These are phyloP conservation scores for Ophiostoma sp. DNA, from an alignment of 2,329 filamentous ascomycete species.

Conservation along the genomic window DNA sequence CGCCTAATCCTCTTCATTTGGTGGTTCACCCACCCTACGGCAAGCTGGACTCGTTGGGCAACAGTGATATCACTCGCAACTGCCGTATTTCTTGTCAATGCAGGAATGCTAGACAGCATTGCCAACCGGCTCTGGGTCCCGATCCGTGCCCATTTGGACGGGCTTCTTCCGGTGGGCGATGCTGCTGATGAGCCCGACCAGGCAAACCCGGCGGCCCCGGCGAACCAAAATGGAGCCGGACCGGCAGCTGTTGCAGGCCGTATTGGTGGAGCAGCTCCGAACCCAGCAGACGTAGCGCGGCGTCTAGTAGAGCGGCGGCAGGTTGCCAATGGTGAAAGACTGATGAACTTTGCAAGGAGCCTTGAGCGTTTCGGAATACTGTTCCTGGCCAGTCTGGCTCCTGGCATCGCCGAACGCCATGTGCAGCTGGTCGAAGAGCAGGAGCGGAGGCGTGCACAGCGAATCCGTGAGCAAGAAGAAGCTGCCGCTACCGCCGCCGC, in stretches of 20 bases:
- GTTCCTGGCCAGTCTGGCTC: constrained; percentile 61
- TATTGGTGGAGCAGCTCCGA: constrained; percentile 29
- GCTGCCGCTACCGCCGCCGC: constrained; percentile 34
- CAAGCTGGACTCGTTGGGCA: constrained; percentile 55
- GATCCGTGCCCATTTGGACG: constrained; percentile 54
- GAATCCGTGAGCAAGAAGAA: constrained; percentile 39
- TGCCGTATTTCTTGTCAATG: constrained; percentile 54
- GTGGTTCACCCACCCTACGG: constrained; percentile 56
- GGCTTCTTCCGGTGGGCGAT: constrained; percentile 43
- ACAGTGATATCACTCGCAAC: constrained; percentile 50
- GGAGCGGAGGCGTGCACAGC: constrained; percentile 38
- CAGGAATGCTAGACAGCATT: constrained; percentile 52
- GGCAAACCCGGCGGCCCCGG: constrained; percentile 10
- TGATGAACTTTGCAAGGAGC: constrained; percentile 47
- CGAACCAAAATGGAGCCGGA: not conserved
- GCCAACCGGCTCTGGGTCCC: constrained; percentile 53
- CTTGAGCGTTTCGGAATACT: constrained; percentile 56
- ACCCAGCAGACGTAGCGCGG: constrained; percentile 49
- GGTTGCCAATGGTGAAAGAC: constrained; percentile 43
- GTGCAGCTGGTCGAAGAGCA: constrained; percentile 54
- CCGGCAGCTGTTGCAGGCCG: not conserved
- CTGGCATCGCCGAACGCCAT: constrained; percentile 60
- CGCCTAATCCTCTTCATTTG: constrained; percentile 56
- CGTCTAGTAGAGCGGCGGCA: constrained; percentile 47
- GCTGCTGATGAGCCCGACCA: constrained; percentile 33